Evolutionary conservation across 495 filamentous ascomycete genomes (phyloP), one percentile per base, ranked within the genome.

Genomic region (Neurospora sp.): DNA sequence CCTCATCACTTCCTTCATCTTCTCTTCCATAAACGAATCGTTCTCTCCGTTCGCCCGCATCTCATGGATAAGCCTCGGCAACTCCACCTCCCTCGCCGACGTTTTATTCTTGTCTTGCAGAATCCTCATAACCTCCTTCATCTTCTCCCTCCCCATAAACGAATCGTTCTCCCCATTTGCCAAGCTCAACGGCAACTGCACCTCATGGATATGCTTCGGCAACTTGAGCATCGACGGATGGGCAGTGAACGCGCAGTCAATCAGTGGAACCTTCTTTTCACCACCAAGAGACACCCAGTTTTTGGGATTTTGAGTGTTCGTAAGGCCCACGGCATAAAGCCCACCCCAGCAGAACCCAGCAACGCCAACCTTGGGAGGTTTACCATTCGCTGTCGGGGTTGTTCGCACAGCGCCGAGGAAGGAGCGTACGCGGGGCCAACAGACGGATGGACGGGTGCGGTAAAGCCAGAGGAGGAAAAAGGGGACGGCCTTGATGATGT

Each of bases 331-430:
- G 0, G 83, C 77, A 73, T 88, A 83, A 72, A 85, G 85, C 3
- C 88, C 89, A 41, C 89, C 89, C 88, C 87, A 90, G 78, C 88
- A 90, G 76, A 87, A 90, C 0, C 89, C 89, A 0, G 87, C 85
- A 1, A 81, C 82, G 39, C 84, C 86, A 66, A 90, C 70, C 66
- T 75, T 77, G 71, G 54, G 4, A 35, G 71, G 42, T 14, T 11
- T 35, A 20, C 72, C 71, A 2, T 18, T 14, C 3, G 69, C 74
- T 35, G 75, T 6, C 75, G 72, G 77, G 77, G 70, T 74, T 72
- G 44, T 74, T 72, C 88, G 85, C 1, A 89, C 71, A 2, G 81
- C 73, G 72, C 77, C 70, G 76, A 90, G 78, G 78, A 89, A 91
- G 10, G 75, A 37, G 12, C 78, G 73, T 18, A 91, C 77, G 11